Conservation (phyloP, 2,329 filamentous ascomycete genomes). For the Ceratocystis smalleyi region DNA sequence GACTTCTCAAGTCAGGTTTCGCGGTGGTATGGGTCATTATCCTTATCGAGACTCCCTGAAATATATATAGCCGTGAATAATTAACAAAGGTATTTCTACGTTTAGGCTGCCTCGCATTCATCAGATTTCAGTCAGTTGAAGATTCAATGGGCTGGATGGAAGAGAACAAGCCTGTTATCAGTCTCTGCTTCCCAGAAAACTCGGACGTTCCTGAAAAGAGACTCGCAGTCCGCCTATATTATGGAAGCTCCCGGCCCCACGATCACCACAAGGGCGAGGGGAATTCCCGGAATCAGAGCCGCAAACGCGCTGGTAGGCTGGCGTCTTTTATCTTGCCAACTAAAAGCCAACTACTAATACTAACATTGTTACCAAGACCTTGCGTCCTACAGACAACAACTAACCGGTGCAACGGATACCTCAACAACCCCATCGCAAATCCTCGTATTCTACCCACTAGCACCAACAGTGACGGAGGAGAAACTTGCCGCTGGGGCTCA, state of each 20-base stretch:
- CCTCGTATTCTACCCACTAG: slow-evolving; percentile 56
- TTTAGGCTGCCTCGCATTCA: slow-evolving; percentile 28
- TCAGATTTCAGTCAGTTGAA: slow-evolving; percentile 28
- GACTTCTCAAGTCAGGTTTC: slow-evolving; percentile 9
- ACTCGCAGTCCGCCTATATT: slow-evolving; percentile 28
- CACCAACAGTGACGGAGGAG: slow-evolving; percentile 55
- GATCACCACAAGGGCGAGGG: background rate
- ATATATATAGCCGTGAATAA: background rate
- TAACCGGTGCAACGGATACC: slow-evolving; percentile 36
- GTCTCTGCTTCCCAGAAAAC: slow-evolving; percentile 24
- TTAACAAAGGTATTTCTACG: background rate
- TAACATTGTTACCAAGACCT: background rate
- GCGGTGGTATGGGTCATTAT: slow-evolving; percentile 2
- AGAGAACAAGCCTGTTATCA: slow-evolving; percentile 29
- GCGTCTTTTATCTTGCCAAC: background rate
- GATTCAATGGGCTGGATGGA: slow-evolving; percentile 30
- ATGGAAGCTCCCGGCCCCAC: slow-evolving; percentile 26
- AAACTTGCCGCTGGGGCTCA: slow-evolving; percentile 56
- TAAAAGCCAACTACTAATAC: background rate
- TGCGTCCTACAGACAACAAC: slow-evolving; percentile 12
- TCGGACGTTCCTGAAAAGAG: slow-evolving; percentile 28
- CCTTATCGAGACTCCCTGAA: background rate
- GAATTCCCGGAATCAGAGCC: background rate
- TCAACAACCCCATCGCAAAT: slow-evolving; percentile 54
- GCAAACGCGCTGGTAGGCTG: background rate